Conservation (phyloP, 1,284 basidiomycete genomes). For the Mycena citricolor region DNA sequence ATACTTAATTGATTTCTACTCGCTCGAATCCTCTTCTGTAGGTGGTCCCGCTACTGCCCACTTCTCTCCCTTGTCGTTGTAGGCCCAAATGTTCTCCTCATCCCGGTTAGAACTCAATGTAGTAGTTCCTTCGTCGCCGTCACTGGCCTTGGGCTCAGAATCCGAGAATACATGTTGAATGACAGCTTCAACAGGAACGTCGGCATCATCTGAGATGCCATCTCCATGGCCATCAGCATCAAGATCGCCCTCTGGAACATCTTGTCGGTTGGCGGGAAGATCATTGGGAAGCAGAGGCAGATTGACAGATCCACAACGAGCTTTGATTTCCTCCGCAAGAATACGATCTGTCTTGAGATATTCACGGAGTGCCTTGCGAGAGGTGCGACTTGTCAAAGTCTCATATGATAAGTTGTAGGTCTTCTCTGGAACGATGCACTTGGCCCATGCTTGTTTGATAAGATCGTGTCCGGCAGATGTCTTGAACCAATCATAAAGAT, state of each 20-base stretch:
- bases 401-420: slow-evolving; percentile 2
- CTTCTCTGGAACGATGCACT: slow-evolving; percentile 1
- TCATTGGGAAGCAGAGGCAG: slow-evolving; percentile 1
- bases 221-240: not conserved
- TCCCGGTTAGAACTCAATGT: too few relatives aligned
- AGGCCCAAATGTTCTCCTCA: slow-evolving; percentile 6
- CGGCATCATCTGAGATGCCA: too few relatives aligned
- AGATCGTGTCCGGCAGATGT: not conserved
- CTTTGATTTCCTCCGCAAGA: slow-evolving; percentile 6
- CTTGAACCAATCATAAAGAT: slow-evolving; percentile 1
- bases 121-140: too few relatives aligned
- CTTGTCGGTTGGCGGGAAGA: not conserved
- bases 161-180: not conserved
- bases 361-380: not conserved
- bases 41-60: too few relatives aligned
- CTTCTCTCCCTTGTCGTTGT: slow-evolving; percentile 3
- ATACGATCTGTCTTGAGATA: slow-evolving; percentile 1
- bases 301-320: not conserved
- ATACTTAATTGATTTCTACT: too few relatives aligned
- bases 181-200: not conserved
- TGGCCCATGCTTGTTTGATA: not conserved
- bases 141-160: too few relatives aligned
- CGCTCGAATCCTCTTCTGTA: too few relatives aligned
- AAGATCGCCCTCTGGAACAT: not conserved
- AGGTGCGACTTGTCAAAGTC: not conserved